Percentiles rank a stretch among this genome's conserved stretches.
Conservation (phyloP, 2,329 filamentous ascomycete genomes). For the Apiospora marii region DNA sequence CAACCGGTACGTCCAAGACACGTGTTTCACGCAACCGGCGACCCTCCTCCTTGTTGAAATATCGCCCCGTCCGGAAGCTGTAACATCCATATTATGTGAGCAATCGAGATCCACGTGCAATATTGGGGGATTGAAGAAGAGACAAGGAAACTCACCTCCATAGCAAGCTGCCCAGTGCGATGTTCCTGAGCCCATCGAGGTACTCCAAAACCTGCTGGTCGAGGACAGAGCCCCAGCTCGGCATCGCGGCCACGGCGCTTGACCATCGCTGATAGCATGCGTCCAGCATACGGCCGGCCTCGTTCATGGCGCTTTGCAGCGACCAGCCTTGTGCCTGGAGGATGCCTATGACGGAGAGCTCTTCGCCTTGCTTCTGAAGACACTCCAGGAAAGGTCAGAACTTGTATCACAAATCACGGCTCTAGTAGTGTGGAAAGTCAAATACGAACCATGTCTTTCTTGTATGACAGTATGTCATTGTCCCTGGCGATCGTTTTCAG, state of each 20-base stretch:
- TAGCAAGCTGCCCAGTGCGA: constrained; percentile 36
- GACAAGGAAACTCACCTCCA: constrained; percentile 34
- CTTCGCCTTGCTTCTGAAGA: constrained; percentile 28
- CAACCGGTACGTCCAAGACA: not conserved
- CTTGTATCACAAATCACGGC: not conserved
- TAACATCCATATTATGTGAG: not conserved
- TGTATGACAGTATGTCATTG: constrained; percentile 35
- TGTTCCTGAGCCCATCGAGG: constrained; percentile 33
- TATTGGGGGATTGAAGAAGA: not conserved
- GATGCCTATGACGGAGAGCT: constrained; percentile 36
- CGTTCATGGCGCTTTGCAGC: constrained; percentile 35
- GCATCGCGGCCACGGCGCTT: constrained; percentile 33
- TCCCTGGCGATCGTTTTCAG: constrained; percentile 21
- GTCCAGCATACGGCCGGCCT: constrained; percentile 34
- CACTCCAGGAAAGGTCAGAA: not conserved
- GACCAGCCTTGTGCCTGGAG: constrained; percentile 31
- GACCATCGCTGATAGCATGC: constrained; percentile 37
- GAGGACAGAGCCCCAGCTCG: constrained; percentile 36
- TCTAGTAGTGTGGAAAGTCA: not conserved
- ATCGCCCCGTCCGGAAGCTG: constrained; percentile 20
- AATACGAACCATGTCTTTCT: constrained; percentile 34
- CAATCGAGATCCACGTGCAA: not conserved
- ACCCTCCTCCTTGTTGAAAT: constrained; percentile 19
- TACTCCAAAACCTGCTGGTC: constrained; percentile 35
- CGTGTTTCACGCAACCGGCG: constrained; percentile 15